Base-by-base conservation (phyloP, 164 flowering plant species). In the Annona cherimola region DNA sequence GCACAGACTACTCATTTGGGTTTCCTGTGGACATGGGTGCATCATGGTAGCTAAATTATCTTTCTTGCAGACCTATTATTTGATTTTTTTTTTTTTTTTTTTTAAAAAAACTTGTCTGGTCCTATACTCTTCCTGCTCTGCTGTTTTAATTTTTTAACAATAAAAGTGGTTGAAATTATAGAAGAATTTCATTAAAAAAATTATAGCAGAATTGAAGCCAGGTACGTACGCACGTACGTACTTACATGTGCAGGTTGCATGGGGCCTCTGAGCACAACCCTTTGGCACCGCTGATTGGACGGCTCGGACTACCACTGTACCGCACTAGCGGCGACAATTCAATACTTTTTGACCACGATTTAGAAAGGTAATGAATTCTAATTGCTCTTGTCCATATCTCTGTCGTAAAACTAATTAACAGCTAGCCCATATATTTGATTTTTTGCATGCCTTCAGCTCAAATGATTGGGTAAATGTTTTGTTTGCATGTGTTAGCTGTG, bases 301-400 rank as follows among this genome's bases (percentile, higher is more conserved):
- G 86, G 79, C 77, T 96, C 11, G 97, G 95, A 59, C 75, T 93
- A 60, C 99, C 98, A 0, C 83, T 93, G 45, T 93, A 96, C 73
- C 91, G 99, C 64, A 96, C 99, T 1, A 93, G 99, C 75, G 98
- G 96, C 67, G 99, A 93, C 80, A 89, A 96, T 82, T 96, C 99
- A 41, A 95, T 93, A 66, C 70, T 96, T 76, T 93, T 93, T 85
- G 99, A 96, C 80, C 98, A 96, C 83, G 99, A 96, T 74, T 73
- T 96, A 68, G 99, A 96, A 74, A 93, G 98, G 98, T 89, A 77
- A 62, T 50, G 57, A 11, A 50, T 50, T 50, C 40, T 4, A 6
- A 18, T 4, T 42, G n/a, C 1, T 68, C 42, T 66, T 70, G 9
- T 11, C 14, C 6, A 9, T 20, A 54, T 35, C 9, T 41, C 35